Conservation (phyloP, 805 yeast species). For the Wickerhamiella kurtzmanii region DNA sequence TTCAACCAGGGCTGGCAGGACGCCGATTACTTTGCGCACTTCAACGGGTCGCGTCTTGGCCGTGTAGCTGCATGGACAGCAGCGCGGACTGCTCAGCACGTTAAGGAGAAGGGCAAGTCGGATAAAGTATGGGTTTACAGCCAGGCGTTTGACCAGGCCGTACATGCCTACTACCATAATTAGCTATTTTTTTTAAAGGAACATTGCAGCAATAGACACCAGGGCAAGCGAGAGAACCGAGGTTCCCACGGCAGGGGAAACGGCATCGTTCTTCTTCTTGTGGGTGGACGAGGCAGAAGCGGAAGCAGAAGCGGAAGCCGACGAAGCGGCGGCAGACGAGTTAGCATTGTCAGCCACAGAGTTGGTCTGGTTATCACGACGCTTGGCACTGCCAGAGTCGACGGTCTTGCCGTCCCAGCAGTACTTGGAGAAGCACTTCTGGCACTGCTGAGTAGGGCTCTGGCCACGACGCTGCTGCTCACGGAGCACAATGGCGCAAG, state of each 20-base stretch:
- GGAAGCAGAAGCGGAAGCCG: slow-evolving; percentile 1
- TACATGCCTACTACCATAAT: slow-evolving; percentile 34
- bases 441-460: slow-evolving; percentile 56
- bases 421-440: slow-evolving; percentile 54
- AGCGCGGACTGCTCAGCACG: slow-evolving; percentile 52
- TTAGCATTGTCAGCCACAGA: slow-evolving; percentile 5
- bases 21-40: slow-evolving; percentile 49
- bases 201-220: background rate
- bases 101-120: slow-evolving; percentile 39
- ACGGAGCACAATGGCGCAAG: slow-evolving; percentile 77
- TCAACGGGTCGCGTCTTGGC: slow-evolving; percentile 62
- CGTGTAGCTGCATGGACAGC: slow-evolving; percentile 54
- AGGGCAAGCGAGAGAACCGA: background rate
- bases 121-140: slow-evolving; percentile 75
- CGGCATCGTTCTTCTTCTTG: slow-evolving; percentile 9
- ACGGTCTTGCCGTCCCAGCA: slow-evolving; percentile 55
- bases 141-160: slow-evolving; percentile 63
- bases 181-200: too few relatives aligned
- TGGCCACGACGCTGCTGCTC: slow-evolving; percentile 56
- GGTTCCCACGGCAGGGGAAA: background rate
- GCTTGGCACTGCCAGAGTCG: slow-evolving; percentile 7
- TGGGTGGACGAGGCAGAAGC: slow-evolving; percentile 4
- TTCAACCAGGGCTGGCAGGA: slow-evolving; percentile 66
- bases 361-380: slow-evolving; percentile 27
- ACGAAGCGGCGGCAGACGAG: background rate